Conservation (phyloP, 2,329 filamentous ascomycete species). For the Curvularia lunata region DNA sequence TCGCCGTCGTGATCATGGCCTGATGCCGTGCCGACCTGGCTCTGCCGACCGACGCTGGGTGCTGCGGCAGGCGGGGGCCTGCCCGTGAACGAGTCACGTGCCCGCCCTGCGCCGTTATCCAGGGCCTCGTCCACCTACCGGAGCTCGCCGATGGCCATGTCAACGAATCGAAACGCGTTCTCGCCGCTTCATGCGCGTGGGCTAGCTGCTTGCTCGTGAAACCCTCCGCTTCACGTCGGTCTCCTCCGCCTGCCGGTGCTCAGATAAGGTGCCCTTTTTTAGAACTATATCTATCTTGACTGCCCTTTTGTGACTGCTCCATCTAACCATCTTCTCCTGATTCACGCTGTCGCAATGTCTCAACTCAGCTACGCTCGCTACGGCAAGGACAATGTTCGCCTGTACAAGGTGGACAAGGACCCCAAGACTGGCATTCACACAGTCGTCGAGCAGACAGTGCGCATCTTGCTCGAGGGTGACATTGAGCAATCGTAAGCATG, state of each 20-base stretch:
- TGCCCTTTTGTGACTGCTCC: conserved; percentile 22
- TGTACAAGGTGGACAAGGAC: conserved; percentile 92
- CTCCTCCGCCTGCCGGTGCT: conserved; percentile 36
- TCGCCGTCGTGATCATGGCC: conserved; percentile 22
- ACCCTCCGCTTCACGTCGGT: conserved; percentile 39
- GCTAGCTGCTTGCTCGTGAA: conserved; percentile 33
- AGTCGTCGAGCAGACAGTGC: conserved; percentile 93
- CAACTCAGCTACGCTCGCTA: conserved; percentile 69
- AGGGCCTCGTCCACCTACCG: conserved; percentile 30
- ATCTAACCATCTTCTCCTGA: conserved; percentile 13
- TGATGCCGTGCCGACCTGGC: conserved; percentile 28
- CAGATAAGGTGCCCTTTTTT: conserved; percentile 36
- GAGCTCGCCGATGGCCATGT: conserved; percentile 45
- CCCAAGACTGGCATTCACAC: conserved; percentile 77
- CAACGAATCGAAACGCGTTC: conserved; percentile 36
- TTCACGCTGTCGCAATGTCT: conserved; percentile 48
- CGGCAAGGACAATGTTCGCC: conserved; percentile 97
- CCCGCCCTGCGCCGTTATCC: conserved; percentile 21
- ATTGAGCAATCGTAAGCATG: conserved; percentile 77
- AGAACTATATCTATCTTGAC: conserved; percentile 39
- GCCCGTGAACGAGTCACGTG: conserved; percentile 34
- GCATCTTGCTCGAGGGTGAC: conserved; percentile 88
- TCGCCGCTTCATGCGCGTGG: conserved; percentile 29
- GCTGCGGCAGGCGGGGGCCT: conserved; percentile 16
- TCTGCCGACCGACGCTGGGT: conserved; percentile 16